These are phyloP conservation scores for Phaeosphaeria sp. DNA, from an alignment of 2,329 filamentous ascomycete species.

Conservation along the genomic window DNA sequence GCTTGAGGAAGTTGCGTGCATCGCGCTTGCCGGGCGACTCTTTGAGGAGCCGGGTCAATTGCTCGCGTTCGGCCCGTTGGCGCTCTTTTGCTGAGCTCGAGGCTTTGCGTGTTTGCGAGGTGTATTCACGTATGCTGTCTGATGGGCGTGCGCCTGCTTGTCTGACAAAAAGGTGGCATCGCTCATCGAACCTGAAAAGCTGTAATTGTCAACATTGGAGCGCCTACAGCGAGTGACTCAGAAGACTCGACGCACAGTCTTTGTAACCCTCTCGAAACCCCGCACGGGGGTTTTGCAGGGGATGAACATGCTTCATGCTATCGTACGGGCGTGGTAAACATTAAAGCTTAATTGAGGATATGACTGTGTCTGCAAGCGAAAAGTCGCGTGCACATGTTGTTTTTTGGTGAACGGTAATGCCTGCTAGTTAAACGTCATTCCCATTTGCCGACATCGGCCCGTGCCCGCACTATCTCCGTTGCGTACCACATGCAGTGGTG, in stretches of 20 bases:
- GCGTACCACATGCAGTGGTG: background rate
- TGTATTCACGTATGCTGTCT: slow-evolving; percentile 12
- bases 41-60: slow-evolving; percentile 66
- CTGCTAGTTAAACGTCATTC: slow-evolving; percentile 20
- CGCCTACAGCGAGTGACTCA: background rate
- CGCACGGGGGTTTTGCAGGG: slow-evolving; percentile 41
- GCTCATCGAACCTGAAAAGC: slow-evolving; percentile 33
- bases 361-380: slow-evolving; percentile 1
- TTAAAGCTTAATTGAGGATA: too few species aligned
- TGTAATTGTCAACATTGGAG: slow-evolving; percentile 16
- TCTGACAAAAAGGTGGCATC: slow-evolving; percentile 6
- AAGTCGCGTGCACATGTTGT: slow-evolving; percentile 10
- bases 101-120: slow-evolving; percentile 23
- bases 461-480: slow-evolving; percentile 7
- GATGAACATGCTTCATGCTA: slow-evolving; percentile 49
- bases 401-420: slow-evolving; percentile 1
- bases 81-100: slow-evolving; percentile 43
- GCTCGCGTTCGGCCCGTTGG: slow-evolving; percentile 45
- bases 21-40: slow-evolving; percentile 92
- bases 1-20: slow-evolving; percentile 88
- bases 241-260: slow-evolving; percentile 22
- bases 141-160: slow-evolving; percentile 13
- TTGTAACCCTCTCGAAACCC: slow-evolving; percentile 38
- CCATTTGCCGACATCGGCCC: slow-evolving; percentile 22
- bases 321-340: slow-evolving; percentile 18